Evolutionary conservation across 306 rosid genomes (phyloP).

Genomic region (Glycyrrhiza uralensis): DNA sequence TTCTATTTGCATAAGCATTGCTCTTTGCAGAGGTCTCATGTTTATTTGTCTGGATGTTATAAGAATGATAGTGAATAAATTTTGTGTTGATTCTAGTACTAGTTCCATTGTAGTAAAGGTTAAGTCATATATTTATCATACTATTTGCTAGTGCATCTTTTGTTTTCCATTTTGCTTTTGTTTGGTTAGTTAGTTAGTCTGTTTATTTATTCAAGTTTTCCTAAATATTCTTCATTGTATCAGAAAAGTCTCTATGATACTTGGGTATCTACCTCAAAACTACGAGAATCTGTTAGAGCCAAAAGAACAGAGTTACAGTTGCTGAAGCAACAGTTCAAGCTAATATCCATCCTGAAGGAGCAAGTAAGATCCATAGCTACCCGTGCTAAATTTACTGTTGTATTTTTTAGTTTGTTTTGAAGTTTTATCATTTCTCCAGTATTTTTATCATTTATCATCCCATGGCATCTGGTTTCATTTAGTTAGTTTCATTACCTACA

Average conservation of each 20-base stretch:
- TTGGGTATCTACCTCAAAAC: conserved; percentile 60
- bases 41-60: not conserved
- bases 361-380: conserved; percentile 60
- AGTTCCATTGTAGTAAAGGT: not conserved
- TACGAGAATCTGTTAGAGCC: conserved; percentile 86
- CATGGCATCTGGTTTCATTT: not conserved
- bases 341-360: conserved; percentile 69
- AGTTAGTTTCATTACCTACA: conserved; percentile 1
- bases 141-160: not conserved
- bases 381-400: not conserved
- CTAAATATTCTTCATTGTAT: conserved; percentile 32
- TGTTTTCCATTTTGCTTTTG: not conserved
- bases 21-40: not conserved
- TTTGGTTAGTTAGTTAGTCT: not conserved
- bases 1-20: not conserved
- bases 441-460: no score
- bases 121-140: not conserved
- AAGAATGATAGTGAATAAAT: not conserved
- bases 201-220: conserved; percentile 1
- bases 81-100: not conserved
- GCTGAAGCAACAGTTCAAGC: conserved; percentile 62
- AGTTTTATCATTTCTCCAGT: not conserved
- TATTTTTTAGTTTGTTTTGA: conserved; percentile 13
- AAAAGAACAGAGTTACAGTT: conserved; percentile 70
- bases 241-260: conserved; percentile 81